Percentiles rank a stretch among this genome's conserved stretches.
phyloP scores from a whole-genome alignment of 2,329 filamentous ascomycete genomes.

The Colletotrichum shisoi region DNA sequence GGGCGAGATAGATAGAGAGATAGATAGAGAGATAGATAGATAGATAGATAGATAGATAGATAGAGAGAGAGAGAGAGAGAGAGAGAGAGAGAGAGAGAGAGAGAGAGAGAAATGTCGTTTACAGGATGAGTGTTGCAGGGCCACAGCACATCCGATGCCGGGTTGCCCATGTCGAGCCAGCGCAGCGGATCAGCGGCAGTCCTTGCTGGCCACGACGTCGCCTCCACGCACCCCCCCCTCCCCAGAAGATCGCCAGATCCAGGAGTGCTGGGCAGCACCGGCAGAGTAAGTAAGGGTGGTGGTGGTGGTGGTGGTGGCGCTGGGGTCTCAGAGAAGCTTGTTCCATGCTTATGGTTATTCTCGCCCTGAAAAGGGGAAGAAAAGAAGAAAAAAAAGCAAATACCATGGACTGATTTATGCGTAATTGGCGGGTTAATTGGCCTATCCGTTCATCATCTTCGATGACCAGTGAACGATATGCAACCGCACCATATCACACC shows the following conservation, averaged over 20 bases:
- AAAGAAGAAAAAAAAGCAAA: slow-evolving; percentile 7
- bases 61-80: too few species aligned
- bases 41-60: too few species aligned
- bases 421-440: slow-evolving; percentile 12
- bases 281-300: background rate
- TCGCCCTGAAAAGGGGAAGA: background rate
- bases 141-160: slow-evolving; percentile 32
- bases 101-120: slow-evolving; percentile 2
- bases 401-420: slow-evolving; percentile 27
- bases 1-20: too few species aligned
- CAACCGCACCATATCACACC: background rate
- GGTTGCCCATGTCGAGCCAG: slow-evolving; percentile 34
- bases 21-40: too few species aligned
- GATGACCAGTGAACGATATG: background rate
- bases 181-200: slow-evolving; percentile 36
- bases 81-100: too few species aligned
- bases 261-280: slow-evolving; percentile 2
- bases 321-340: slow-evolving; percentile 6
- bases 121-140: slow-evolving; percentile 26
- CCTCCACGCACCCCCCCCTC: slow-evolving; percentile 17
- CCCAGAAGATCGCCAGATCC: background rate
- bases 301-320: background rate
- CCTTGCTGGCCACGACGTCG: slow-evolving; percentile 28
- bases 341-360: slow-evolving; percentile 13
- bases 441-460: background rate